A percentile compares a stretch with the other conserved stretches of the same genome.
Conservation (phyloP, 805 yeast genomes). For the Teunomyces lycoperdinae region DNA sequence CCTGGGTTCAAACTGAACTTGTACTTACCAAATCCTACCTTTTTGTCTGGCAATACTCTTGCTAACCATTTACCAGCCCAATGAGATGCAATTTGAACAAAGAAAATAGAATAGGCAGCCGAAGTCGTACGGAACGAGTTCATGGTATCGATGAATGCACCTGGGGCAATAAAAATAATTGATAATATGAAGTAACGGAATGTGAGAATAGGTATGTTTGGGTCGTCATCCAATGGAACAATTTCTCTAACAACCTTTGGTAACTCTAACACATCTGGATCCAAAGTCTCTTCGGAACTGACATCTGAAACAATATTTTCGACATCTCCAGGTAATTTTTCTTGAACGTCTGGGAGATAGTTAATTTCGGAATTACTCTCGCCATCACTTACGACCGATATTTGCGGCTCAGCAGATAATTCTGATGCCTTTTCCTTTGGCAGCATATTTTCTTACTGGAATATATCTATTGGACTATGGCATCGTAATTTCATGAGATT, state of each 20-base stretch:
- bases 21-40: slow-evolving; percentile 15
- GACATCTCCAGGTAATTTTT: slow-evolving; percentile 5
- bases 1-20: slow-evolving; percentile 47
- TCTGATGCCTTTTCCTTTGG: background rate
- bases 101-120: slow-evolving; percentile 50
- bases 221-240: slow-evolving; percentile 39
- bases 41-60: slow-evolving; percentile 33
- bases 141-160: slow-evolving; percentile 42
- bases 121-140: slow-evolving; percentile 43
- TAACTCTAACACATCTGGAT: slow-evolving; percentile 24
- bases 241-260: slow-evolving; percentile 34
- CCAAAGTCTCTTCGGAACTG: slow-evolving; percentile 1
- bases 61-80: slow-evolving; percentile 49
- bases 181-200: slow-evolving; percentile 35
- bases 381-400: background rate
- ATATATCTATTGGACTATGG: background rate
- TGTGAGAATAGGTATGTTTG: slow-evolving; percentile 35
- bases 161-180: slow-evolving; percentile 36
- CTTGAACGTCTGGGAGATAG: slow-evolving; percentile 8
- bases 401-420: background rate
- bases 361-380: background rate
- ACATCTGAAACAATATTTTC: slow-evolving; percentile 7
- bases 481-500: background rate
- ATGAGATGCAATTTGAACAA: slow-evolving; percentile 50
- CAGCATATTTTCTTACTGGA: background rate